Percentiles rank a stretch among this genome's conserved stretches.
Evolutionary conservation across 306 rosid species (phyloP).

Genomic region (Acacia acuminata): DNA sequence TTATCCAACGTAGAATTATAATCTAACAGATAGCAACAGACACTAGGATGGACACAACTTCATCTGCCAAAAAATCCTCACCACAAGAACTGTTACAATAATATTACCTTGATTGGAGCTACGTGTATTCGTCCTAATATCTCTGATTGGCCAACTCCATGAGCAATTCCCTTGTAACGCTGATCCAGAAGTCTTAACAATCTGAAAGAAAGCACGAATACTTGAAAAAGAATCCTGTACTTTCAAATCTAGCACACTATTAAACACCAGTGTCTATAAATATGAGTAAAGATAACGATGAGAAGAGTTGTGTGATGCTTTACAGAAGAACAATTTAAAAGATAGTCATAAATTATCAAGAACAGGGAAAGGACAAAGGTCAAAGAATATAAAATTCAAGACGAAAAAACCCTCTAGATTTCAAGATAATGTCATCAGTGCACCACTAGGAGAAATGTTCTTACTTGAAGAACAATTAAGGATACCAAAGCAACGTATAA

Average conservation of each 20-base stretch:
- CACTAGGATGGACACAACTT: conserved; percentile 4
- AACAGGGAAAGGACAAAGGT: neutral
- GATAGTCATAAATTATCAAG: neutral
- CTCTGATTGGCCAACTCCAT: conserved; percentile 97
- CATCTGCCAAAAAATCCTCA: conserved; percentile 17
- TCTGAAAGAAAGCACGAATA: conserved; percentile 49
- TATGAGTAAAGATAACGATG: conserved; percentile 1
- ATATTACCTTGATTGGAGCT: conserved; percentile 92
- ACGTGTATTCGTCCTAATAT: conserved; percentile 95
- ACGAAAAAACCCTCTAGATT: neutral
- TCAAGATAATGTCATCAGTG: neutral
- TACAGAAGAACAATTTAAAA: neutral
- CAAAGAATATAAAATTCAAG: neutral
- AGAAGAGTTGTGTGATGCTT: neutral
- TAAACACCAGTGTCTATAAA: neutral
- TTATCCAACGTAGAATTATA: neutral
- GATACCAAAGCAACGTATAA: neutral
- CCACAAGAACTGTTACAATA: conserved; percentile 3
- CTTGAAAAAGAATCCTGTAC: conserved; percentile 14
- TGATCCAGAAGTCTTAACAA: conserved; percentile 92
- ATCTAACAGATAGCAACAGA: neutral
- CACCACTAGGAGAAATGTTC: neutral
- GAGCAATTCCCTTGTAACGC: conserved; percentile 96
- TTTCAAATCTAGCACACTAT: conserved; percentile 12
- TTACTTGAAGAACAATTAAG: neutral